Evolutionary conservation across 1,284 basidiomycete genomes (phyloP).

Genomic region (Ustilago loliicola): DNA sequence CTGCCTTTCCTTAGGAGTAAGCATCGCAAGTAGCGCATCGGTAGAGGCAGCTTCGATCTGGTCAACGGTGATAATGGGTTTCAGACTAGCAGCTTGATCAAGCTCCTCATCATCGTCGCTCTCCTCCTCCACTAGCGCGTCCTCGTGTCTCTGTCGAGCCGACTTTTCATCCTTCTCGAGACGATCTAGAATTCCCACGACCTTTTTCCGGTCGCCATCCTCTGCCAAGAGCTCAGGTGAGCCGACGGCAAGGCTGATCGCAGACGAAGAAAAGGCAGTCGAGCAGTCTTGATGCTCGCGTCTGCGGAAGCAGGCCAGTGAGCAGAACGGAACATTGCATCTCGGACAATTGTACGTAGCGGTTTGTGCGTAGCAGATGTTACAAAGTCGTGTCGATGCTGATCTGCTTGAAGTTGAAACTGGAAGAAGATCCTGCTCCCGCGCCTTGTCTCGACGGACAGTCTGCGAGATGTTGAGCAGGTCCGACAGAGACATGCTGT

Average conservation of each 20-base stretch:
- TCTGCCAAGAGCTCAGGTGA: slow-evolving; percentile 5
- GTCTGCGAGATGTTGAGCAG: slow-evolving; percentile 59
- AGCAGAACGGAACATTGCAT: slow-evolving; percentile 65
- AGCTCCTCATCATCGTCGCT: slow-evolving; percentile 18
- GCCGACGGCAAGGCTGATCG: slow-evolving; percentile 9
- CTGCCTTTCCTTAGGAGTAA: slow-evolving; percentile 40
- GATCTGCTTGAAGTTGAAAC: slow-evolving; percentile 20
- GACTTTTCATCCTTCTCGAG: slow-evolving; percentile 22
- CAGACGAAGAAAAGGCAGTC: slow-evolving; percentile 41
- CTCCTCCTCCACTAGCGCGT: slow-evolving; percentile 8
- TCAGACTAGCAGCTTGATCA: not conserved
- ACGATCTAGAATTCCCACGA: slow-evolving; percentile 36
- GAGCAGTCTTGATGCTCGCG: slow-evolving; percentile 52
- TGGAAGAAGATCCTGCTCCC: slow-evolving; percentile 36
- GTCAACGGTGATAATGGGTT: slow-evolving; percentile 8
- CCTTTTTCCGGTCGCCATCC: slow-evolving; percentile 32
- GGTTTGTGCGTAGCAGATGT: slow-evolving; percentile 51
- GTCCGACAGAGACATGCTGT: slow-evolving; percentile 43
- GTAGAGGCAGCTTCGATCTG: slow-evolving; percentile 33
- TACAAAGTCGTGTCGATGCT: slow-evolving; percentile 45
- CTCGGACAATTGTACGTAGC: slow-evolving; percentile 61
- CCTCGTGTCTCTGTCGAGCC: slow-evolving; percentile 8
- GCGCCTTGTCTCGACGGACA: slow-evolving; percentile 47
- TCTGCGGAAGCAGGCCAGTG: slow-evolving; percentile 56
- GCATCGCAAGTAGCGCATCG: slow-evolving; percentile 49